Evolutionary conservation across 345 rosid genomes (phyloP), one percentile per base, ranked within the genome.

Genomic region (Corchorus olitorius): DNA sequence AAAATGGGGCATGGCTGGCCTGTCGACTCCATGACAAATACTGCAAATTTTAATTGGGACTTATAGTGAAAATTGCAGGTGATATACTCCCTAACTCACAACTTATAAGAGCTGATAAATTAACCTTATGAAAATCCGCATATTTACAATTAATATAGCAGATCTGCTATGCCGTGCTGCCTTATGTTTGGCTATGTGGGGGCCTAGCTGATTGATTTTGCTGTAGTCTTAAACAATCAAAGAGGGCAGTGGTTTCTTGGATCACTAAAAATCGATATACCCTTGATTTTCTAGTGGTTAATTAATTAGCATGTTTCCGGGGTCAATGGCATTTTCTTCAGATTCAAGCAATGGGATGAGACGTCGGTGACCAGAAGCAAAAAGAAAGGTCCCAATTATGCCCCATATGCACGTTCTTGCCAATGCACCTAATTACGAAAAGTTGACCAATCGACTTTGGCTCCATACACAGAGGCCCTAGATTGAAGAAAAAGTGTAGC

Each of bases 271-370:
- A 56, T 20, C 37, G 7, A 20, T 43, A 37, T 58, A 5, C 20
- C 4, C 53, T 1, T 16, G n/a, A 70, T 20, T 50, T 33, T 3
- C 17, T 35, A 8, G 0, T 59, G 43, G 45, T 12, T 12, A 45
- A 60, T 12, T 12, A 45, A 37, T 12, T 12, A 45, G 37, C 77
- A 63, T 34, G 45, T 6, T 50, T 35, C 49, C 58, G 10, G 70
- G 70, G 50, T 75, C 77, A 75, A 49, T 13, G 34, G 12, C 48
- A 50, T 52, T 63, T 69, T 37, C 69, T 74, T 74, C 35, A 4
- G 14, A 39, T 74, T 17, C 67, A 74, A 74, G 68, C 13, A 41
- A 3, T 56, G 6, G 20, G 34, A 4, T 7, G 52, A 14, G 46
- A 27, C 27, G 27, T 46, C 19, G 35, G 64, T 45, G 34, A 49